Conservation (phyloP, 148 eudicot genomes). For the Arbutus unedo region DNA sequence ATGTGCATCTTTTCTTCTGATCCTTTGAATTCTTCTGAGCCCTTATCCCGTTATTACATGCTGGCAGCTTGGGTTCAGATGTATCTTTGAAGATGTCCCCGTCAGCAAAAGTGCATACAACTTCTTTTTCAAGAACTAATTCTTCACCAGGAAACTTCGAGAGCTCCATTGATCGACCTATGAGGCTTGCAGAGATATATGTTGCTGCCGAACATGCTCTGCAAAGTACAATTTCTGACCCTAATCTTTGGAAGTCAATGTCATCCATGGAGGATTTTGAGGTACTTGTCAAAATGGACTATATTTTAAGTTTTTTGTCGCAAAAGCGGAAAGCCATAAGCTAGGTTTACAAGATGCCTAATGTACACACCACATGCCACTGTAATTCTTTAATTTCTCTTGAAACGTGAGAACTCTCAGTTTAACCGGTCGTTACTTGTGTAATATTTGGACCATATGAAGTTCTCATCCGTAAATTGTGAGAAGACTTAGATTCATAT, state of each 20-base stretch:
- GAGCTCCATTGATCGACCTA: slow-evolving; percentile 72
- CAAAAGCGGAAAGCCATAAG: too few species aligned
- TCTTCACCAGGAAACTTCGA: slow-evolving; percentile 87
- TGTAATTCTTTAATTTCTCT: background rate
- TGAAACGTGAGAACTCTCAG: background rate
- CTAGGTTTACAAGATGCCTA: background rate
- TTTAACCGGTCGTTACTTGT: background rate
- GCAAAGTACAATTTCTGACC: slow-evolving; percentile 62
- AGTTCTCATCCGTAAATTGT: background rate
- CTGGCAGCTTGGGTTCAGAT: slow-evolving; percentile 58
- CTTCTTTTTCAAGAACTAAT: slow-evolving; percentile 68
- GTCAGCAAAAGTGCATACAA: slow-evolving; percentile 35
- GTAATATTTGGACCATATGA: background rate
- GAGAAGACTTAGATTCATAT: background rate
- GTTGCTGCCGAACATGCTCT: slow-evolving; percentile 96
- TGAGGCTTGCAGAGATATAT: slow-evolving; percentile 87
- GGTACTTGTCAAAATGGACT: slow-evolving; percentile 37
- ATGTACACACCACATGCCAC: background rate
- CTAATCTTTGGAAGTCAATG: slow-evolving; percentile 60
- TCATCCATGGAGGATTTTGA: slow-evolving; percentile 85
- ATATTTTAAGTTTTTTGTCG: background rate
- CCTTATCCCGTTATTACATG: slow-evolving; percentile 25
- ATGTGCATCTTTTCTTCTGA: slow-evolving; percentile 7
- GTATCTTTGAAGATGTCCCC: slow-evolving; percentile 32
- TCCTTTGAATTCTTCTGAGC: slow-evolving; percentile 11